Conservation (phyloP, 2,329 filamentous ascomycete species). For the Exutisphaerella laricina region DNA sequence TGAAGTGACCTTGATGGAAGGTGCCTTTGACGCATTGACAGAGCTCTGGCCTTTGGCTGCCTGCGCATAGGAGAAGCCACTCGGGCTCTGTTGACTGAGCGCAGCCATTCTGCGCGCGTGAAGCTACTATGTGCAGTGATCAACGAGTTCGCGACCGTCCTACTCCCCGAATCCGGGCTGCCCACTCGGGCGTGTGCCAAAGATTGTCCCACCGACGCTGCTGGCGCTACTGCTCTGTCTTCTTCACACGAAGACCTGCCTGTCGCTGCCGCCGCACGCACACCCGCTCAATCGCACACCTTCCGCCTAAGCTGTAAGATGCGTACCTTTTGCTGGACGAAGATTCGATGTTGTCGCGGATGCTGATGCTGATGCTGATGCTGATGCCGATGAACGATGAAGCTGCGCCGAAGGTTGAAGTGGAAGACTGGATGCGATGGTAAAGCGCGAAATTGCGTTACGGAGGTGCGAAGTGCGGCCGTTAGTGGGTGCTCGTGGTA, state of each 20-base stretch:
- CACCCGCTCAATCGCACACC: neutral
- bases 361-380: no score
- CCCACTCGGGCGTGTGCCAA: slow-evolving; percentile 22
- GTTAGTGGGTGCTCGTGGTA: neutral
- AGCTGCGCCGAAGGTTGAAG: neutral
- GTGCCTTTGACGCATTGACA: slow-evolving; percentile 40
- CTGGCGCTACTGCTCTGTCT: slow-evolving; percentile 13
- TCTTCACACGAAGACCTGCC: slow-evolving; percentile 8
- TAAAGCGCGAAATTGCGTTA: neutral
- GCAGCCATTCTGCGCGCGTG: slow-evolving; percentile 24
- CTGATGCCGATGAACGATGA: neutral
- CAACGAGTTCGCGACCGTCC: slow-evolving; percentile 7
- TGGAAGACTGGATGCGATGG: neutral
- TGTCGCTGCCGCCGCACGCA: slow-evolving; percentile 13
- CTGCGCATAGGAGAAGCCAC: slow-evolving; percentile 83
- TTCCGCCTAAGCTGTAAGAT: neutral
- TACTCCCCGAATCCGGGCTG: slow-evolving; percentile 20
- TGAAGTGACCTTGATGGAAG: slow-evolving; percentile 43
- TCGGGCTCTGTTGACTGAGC: slow-evolving; percentile 26
- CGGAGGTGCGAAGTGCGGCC: neutral
- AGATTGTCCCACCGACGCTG: slow-evolving; percentile 23
- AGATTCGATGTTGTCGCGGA: neutral
- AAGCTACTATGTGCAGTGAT: slow-evolving; percentile 9
- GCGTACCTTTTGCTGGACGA: neutral
- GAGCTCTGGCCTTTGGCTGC: slow-evolving; percentile 75